Percentiles rank a stretch among this genome's conserved stretches.
Conservation (phyloP, 495 filamentous ascomycete species). For the Talaromyces stipitatus region DNA sequence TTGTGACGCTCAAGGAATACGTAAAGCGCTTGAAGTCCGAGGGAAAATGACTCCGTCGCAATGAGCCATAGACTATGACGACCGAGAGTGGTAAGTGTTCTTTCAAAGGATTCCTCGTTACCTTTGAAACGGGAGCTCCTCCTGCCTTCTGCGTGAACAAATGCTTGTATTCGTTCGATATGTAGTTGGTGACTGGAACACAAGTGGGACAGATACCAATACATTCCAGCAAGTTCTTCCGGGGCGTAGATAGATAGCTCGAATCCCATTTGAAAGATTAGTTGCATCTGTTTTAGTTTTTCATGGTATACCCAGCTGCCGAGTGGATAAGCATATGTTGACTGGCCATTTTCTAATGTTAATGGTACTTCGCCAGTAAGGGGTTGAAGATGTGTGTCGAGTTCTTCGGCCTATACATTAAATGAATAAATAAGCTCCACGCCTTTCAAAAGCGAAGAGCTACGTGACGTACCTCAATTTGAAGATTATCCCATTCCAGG, state of each 20-base stretch:
- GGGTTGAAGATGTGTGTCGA: constrained; percentile 63
- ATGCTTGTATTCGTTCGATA: constrained; percentile 63
- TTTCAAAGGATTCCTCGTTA: constrained; percentile 34
- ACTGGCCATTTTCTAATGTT: constrained; percentile 32
- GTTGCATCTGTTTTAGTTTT: constrained; percentile 79
- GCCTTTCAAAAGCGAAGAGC: not conserved
- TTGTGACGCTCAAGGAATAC: constrained; percentile 53
- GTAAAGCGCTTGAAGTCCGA: constrained; percentile 60
- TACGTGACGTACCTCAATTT: constrained; percentile 53
- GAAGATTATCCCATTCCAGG: constrained; percentile 76
- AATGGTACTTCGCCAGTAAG: constrained; percentile 55
- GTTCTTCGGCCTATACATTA: constrained; percentile 51
- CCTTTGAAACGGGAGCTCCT: constrained; percentile 16
- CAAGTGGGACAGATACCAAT: constrained; percentile 60
- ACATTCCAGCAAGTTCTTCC: constrained; percentile 84
- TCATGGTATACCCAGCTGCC: constrained; percentile 85
- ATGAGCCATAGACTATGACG: constrained; percentile 58
- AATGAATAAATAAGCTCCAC: constrained; percentile 1
- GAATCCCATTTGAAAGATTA: constrained; percentile 89
- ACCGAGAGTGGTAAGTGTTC: constrained; percentile 51
- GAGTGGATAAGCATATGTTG: constrained; percentile 61
- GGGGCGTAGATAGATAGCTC: constrained; percentile 83
- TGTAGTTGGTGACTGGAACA: constrained; percentile 46
- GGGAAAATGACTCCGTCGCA: constrained; percentile 62
- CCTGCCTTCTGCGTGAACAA: constrained; percentile 18